Evolutionary conservation across 495 filamentous ascomycete genomes (phyloP).

Genomic region (Neurospora pannonica): DNA sequence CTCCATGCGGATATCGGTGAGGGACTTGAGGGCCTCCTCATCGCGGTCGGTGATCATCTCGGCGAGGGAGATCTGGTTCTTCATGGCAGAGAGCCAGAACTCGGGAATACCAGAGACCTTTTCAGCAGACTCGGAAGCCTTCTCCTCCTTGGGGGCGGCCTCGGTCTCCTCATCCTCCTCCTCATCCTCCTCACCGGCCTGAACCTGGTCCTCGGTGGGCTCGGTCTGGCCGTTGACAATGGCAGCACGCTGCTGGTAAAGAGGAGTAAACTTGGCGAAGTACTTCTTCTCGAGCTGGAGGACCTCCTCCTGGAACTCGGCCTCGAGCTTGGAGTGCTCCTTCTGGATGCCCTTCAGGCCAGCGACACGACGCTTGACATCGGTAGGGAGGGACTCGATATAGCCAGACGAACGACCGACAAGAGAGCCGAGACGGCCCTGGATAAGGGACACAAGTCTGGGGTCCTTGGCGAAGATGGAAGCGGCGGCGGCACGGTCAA

Average conservation of each 20-base stretch:
- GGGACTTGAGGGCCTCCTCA: conserved; percentile 79
- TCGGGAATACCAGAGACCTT: conserved; percentile 76
- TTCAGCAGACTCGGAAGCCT: conserved; percentile 29
- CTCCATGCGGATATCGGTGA: conserved; percentile 97
- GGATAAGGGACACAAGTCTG: conserved; percentile 87
- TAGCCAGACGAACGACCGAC: conserved; percentile 96
- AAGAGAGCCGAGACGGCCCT: conserved; percentile 86
- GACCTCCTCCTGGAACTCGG: conserved; percentile 96
- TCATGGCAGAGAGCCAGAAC: conserved; percentile 99
- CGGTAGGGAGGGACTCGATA: conserved; percentile 83
- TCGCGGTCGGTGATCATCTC: conserved; percentile 98
- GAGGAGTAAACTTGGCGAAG: conserved; percentile 94
- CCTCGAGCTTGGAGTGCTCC: conserved; percentile 95
- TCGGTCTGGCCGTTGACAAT: conserved; percentile 86
- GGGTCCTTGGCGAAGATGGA: conserved; percentile 93
- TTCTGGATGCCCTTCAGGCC: conserved; percentile 97
- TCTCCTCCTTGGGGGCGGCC: conserved; percentile 44
- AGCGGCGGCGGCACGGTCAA: conserved; percentile 78
- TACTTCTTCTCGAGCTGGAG: conserved; percentile 98
- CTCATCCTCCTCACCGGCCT: conserved; percentile 74
- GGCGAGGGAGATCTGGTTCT: conserved; percentile 91
- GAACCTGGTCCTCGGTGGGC: conserved; percentile 76
- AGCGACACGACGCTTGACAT: conserved; percentile 84
- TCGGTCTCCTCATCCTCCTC: conserved; percentile 53
- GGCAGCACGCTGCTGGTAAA: conserved; percentile 88